Evolutionary conservation across 495 filamentous ascomycete genomes (phyloP).

Genomic region (Chaetomium cochliodes): DNA sequence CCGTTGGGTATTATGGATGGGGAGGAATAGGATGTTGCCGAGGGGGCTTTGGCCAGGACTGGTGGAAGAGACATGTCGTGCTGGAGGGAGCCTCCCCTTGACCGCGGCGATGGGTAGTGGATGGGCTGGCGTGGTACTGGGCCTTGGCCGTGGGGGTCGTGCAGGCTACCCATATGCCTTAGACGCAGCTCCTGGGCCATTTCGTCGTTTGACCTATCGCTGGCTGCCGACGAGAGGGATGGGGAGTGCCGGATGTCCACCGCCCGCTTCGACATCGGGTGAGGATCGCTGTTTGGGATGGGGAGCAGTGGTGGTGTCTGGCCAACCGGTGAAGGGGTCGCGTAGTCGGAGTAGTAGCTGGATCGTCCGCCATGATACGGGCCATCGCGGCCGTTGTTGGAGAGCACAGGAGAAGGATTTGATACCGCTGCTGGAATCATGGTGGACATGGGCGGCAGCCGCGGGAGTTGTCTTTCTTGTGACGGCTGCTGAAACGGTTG

Average conservation of each 20-base stretch:
- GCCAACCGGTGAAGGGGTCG: constrained; percentile 40
- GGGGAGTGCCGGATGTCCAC: constrained; percentile 40
- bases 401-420: constrained; percentile 28
- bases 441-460: constrained; percentile 35
- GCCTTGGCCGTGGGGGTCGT: constrained; percentile 26
- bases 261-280: constrained; percentile 34
- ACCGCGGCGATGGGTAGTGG: constrained; percentile 29
- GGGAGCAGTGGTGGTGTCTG: constrained; percentile 41
- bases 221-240: constrained; percentile 37
- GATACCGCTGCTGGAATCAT: constrained; percentile 31
- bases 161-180: constrained; percentile 30
- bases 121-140: constrained; percentile 28
- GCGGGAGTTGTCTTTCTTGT: constrained; percentile 27
- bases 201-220: constrained; percentile 41
- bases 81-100: constrained; percentile 26
- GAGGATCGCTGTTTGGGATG: constrained; percentile 36
- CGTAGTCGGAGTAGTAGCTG: constrained; percentile 36
- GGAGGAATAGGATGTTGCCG: constrained; percentile 22
- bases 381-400: constrained; percentile 33
- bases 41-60: constrained; percentile 11
- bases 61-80: constrained; percentile 23
- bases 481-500: constrained; percentile 30
- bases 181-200: constrained; percentile 33
- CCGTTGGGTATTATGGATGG: constrained; percentile 13
- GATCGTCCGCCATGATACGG: constrained; percentile 25